phyloP scores from a whole-genome alignment of 768 basidiomycete species.

The Aureoboletus auriporus region DNA sequence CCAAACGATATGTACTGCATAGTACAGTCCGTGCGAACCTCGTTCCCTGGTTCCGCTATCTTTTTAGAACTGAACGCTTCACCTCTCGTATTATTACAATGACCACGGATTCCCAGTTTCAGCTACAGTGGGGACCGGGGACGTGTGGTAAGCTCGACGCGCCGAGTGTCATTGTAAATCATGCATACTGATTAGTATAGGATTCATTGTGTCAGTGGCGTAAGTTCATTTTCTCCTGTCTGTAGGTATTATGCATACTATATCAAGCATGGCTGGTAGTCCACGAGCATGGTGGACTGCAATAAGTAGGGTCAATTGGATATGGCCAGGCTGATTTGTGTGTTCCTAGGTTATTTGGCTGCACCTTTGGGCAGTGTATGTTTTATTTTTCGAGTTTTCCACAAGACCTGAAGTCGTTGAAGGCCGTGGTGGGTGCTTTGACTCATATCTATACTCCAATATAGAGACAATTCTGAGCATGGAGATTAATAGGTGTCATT shows the following conservation, averaged over 20 bases:
- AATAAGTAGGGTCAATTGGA: too few relatives aligned
- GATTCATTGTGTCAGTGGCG: slow-evolving; percentile 1
- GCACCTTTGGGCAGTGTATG: slow-evolving; percentile 6
- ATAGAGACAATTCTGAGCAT: not conserved
- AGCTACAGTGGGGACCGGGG: not conserved
- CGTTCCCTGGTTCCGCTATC: too few relatives aligned
- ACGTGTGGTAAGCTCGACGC: slow-evolving; percentile 1
- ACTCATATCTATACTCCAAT: too few relatives aligned
- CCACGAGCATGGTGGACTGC: too few relatives aligned
- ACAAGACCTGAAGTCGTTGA: slow-evolving; percentile 4
- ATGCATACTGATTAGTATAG: not conserved
- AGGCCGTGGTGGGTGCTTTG: slow-evolving; percentile 1
- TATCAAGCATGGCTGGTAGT: too few relatives aligned
- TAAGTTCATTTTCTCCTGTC: not conserved
- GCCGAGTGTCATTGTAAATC: too few relatives aligned
- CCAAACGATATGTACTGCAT: not conserved
- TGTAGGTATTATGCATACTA: not conserved
- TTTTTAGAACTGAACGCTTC: too few relatives aligned
- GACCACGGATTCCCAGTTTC: not conserved
- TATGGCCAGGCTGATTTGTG: not conserved
- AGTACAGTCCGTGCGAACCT: too few relatives aligned
- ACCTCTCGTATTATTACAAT: not conserved
- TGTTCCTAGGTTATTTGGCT: slow-evolving; percentile 7
- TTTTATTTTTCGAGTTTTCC: slow-evolving; percentile 10
- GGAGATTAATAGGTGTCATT: not conserved